Conservation (phyloP, 768 basidiomycete species). For the Gloeopeniophorella convolvens region DNA sequence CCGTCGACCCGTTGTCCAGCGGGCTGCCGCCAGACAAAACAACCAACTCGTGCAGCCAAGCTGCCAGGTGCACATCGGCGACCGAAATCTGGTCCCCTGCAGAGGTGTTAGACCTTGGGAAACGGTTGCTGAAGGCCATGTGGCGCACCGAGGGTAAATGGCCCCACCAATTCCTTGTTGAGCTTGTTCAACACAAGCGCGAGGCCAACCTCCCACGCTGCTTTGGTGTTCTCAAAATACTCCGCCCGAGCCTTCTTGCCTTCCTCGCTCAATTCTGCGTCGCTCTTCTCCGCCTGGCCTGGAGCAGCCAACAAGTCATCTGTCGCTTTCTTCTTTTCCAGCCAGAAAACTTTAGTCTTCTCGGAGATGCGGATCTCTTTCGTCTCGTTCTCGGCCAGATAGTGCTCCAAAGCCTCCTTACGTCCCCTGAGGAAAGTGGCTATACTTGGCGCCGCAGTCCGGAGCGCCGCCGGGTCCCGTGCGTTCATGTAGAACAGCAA, state of each 20-base stretch:
- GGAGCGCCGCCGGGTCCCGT: conserved; percentile 46
- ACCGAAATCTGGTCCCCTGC: conserved; percentile 78
- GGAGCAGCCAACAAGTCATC: conserved; percentile 42
- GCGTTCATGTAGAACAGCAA: conserved; percentile 55
- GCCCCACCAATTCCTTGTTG: conserved; percentile 54
- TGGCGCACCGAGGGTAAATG: conserved; percentile 54
- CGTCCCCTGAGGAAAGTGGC: conserved; percentile 40
- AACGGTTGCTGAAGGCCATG: background rate
- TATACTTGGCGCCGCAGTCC: conserved; percentile 37
- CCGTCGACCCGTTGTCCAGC: conserved; percentile 44
- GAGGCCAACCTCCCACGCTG: conserved; percentile 48
- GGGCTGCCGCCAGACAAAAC: conserved; percentile 47
- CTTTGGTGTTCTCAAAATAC: conserved; percentile 44
- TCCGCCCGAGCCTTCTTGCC: conserved; percentile 37
- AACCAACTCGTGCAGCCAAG: conserved; percentile 64
- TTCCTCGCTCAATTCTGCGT: conserved; percentile 34
- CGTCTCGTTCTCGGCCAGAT: conserved; percentile 46
- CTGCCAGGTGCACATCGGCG: conserved; percentile 74
- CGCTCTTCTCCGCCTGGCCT: conserved; percentile 36
- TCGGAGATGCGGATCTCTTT: conserved; percentile 48
- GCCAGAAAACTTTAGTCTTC: conserved; percentile 59
- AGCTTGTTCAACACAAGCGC: conserved; percentile 41
- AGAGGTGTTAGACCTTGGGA: background rate
- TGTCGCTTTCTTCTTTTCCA: conserved; percentile 41
- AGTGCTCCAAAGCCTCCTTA: conserved; percentile 41